Percentiles rank a stretch among this genome's conserved stretches.
These are phyloP conservation scores for Gonapodya sp. DNA, from an alignment of 192 early-diverging fungal genomes.

Conservation along the genomic window DNA sequence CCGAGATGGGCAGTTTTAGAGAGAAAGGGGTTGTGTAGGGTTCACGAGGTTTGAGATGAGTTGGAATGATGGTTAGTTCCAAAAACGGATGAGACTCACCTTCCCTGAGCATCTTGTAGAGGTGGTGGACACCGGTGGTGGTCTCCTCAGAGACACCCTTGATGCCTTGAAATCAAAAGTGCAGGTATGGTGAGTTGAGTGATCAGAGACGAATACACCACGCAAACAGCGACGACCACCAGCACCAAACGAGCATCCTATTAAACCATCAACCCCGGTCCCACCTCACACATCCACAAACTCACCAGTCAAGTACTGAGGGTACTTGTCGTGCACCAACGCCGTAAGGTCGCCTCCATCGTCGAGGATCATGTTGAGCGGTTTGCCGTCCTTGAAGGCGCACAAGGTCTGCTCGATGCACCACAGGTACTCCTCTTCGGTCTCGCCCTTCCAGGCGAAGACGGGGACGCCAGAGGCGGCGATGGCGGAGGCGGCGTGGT, in stretches of 20 bases:
- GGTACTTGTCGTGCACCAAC: constrained; percentile 93
- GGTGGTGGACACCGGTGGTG: constrained; percentile 98
- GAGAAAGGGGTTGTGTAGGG: background rate
- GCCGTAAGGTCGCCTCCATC: constrained; percentile 97
- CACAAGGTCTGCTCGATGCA: constrained; percentile 92
- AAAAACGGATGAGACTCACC: background rate
- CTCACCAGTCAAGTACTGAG: constrained; percentile 59
- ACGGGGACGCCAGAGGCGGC: constrained; percentile 93
- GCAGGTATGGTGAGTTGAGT: background rate
- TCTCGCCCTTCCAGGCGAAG: constrained; percentile 99
- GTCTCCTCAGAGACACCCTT: constrained; percentile 97
- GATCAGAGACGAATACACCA: too few relatives aligned
- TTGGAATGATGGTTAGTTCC: background rate
- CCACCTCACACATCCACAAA: background rate
- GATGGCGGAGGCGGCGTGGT: constrained; percentile 97
- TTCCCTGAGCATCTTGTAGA: constrained; percentile 98
- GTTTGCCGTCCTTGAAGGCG: constrained; percentile 85
- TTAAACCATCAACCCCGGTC: background rate
- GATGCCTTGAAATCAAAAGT: constrained; percentile 35
- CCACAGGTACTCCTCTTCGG: constrained; percentile 98
- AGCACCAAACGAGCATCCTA: too few relatives aligned
- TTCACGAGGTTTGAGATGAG: too few relatives aligned
- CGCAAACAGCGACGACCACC: too few relatives aligned
- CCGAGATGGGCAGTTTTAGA: background rate
- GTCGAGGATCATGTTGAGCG: constrained; percentile 98